These are phyloP conservation scores for Zancudomyces culisetae DNA, from an alignment of 371 early-diverging fungal species.

Conservation along the genomic window DNA sequence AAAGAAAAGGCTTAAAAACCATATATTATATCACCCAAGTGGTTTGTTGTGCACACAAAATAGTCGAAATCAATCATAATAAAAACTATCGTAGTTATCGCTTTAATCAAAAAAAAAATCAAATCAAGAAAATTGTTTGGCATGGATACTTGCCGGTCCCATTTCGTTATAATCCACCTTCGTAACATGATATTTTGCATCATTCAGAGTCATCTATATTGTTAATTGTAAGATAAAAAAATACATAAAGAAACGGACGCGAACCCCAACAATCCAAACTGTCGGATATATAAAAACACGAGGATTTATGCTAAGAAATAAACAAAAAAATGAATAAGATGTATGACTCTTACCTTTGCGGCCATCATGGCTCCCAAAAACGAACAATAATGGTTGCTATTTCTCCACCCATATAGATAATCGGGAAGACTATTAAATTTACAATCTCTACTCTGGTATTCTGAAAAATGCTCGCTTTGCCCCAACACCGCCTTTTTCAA, in stretches of 20 bases:
- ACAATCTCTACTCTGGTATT: slow-evolving; percentile 19
- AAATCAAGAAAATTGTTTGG: slow-evolving; percentile 1
- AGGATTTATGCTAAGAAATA: not conserved
- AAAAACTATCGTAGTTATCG: not conserved
- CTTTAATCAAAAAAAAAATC: not conserved
- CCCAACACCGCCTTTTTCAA: slow-evolving; percentile 16
- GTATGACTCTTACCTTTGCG: slow-evolving; percentile 8
- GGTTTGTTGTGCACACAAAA: not conserved
- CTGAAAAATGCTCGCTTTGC: slow-evolving; percentile 21
- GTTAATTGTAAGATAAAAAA: not conserved
- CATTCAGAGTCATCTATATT: slow-evolving; percentile 1
- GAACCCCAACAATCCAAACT: too few species aligned
- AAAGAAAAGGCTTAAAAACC: not conserved
- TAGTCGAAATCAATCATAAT: not conserved
- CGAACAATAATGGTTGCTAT: slow-evolving; percentile 11
- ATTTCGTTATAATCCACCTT: slow-evolving; percentile 5
- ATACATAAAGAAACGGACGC: too few species aligned
- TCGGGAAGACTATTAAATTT: slow-evolving; percentile 15
- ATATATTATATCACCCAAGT: not conserved
- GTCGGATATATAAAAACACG: too few species aligned
- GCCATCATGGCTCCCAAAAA: slow-evolving; percentile 23
- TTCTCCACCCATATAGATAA: slow-evolving; percentile 24
- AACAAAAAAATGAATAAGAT: not conserved
- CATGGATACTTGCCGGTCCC: slow-evolving; percentile 1
- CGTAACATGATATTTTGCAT: slow-evolving; percentile 3